Conservation (phyloP, 768 basidiomycete species). For the Boletellus ananas region DNA sequence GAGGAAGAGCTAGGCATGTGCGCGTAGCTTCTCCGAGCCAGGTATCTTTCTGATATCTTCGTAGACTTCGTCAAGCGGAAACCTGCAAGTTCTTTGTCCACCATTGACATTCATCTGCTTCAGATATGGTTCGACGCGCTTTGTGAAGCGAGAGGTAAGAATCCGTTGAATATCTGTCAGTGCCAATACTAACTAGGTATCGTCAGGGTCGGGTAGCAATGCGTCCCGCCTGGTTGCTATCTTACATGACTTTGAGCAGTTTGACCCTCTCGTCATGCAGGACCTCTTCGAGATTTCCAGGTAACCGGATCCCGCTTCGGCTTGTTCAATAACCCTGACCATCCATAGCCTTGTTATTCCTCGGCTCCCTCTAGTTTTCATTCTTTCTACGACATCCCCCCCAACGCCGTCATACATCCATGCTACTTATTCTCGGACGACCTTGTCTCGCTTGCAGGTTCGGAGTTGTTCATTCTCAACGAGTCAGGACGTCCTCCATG, state of each 20-base stretch:
- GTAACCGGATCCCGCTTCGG: constrained; percentile 31
- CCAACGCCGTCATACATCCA: constrained; percentile 55
- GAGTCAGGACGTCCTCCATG: constrained; percentile 46
- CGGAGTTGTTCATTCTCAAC: constrained; percentile 48
- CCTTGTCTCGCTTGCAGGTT: constrained; percentile 54
- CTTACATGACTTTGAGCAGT: constrained; percentile 72
- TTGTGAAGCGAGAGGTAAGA: constrained; percentile 37
- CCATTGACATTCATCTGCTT: constrained; percentile 59
- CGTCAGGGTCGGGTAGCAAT: constrained; percentile 13
- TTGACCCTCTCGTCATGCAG: constrained; percentile 58
- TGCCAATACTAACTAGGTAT: background rate
- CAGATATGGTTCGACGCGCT: constrained; percentile 55
- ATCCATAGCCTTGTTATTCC: constrained; percentile 47
- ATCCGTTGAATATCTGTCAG: background rate
- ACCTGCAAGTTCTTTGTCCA: constrained; percentile 49
- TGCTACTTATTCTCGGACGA: constrained; percentile 54
- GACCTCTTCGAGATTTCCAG: constrained; percentile 73
- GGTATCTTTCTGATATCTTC: background rate
- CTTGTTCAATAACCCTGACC: background rate
- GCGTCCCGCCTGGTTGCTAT: constrained; percentile 50
- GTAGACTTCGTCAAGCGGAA: constrained; percentile 43
- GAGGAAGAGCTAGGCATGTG: constrained; percentile 29
- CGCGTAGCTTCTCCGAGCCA: constrained; percentile 8
- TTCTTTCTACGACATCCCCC: constrained; percentile 59
- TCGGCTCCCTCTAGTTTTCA: constrained; percentile 58